A percentile compares a stretch with the other conserved stretches of the same genome.
Evolutionary conservation across 164 flowering plant genomes (phyloP).

Genomic region (Berberis vulgaris): DNA sequence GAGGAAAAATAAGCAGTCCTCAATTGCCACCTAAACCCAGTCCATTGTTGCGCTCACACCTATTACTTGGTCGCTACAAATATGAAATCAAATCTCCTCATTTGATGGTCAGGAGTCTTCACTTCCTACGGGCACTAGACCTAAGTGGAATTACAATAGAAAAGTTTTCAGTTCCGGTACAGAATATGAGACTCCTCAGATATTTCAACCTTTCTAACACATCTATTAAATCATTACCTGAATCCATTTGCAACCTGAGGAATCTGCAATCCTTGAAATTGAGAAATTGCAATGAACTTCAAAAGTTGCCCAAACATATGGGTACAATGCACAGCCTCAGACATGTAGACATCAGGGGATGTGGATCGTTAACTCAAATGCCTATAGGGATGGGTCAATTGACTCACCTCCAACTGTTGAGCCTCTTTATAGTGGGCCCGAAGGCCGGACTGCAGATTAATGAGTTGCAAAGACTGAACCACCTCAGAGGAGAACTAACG

Average conservation of each 20-base stretch:
- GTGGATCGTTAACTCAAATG: neutral
- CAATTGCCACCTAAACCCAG: too few relatives aligned
- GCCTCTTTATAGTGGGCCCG: neutral
- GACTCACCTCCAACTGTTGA: neutral
- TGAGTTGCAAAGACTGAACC: neutral
- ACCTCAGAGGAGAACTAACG: too few relatives aligned
- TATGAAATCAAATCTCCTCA: neutral
- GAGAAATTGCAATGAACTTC: neutral
- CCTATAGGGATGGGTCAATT: neutral
- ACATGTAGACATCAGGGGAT: neutral
- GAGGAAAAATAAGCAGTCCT: too few relatives aligned
- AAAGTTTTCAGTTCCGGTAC: neutral
- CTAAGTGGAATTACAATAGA: neutral
- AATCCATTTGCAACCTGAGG: too few relatives aligned
- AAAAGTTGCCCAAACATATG: neutral
- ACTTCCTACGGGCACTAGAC: conserved; percentile 5
- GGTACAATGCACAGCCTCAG: neutral
- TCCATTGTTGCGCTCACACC: neutral
- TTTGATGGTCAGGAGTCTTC: neutral
- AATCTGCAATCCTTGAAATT: neutral
- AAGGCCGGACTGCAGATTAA: neutral
- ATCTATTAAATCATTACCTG: neutral
- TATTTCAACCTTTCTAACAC: conserved; percentile 5
- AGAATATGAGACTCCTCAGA: neutral
- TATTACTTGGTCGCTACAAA: neutral